Conservation (phyloP, 306 rosid genomes). For the Biancaea sappan region DNA sequence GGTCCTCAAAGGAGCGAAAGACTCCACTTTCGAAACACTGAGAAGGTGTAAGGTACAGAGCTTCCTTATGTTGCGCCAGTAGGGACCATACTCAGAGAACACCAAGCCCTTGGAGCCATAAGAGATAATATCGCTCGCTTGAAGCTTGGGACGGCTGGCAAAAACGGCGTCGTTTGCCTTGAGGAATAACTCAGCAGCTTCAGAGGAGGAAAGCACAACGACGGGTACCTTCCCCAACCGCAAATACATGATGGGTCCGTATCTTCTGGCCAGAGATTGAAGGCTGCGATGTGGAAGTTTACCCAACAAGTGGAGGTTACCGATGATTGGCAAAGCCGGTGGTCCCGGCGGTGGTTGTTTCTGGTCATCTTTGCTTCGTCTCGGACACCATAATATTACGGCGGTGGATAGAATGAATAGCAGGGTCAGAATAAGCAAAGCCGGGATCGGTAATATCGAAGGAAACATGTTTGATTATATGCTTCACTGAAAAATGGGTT, state of each 20-base stretch:
- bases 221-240: conserved; percentile 26
- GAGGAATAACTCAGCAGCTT: conserved; percentile 47
- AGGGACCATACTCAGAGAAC: conserved; percentile 32
- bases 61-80: conserved; percentile 51
- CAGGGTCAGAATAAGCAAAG: not conserved
- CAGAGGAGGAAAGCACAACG: conserved; percentile 36
- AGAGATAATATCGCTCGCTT: not conserved
- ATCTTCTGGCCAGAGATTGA: conserved; percentile 14
- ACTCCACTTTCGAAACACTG: conserved; percentile 26
- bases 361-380: not conserved
- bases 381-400: not conserved
- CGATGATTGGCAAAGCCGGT: conserved; percentile 28
- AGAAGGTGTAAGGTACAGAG: conserved; percentile 33
- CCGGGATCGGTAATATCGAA: not conserved
- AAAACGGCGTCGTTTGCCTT: conserved; percentile 45
- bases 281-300: not conserved
- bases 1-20: conserved; percentile 33
- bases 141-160: conserved; percentile 19
- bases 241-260: conserved; percentile 37
- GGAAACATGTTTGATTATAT: not conserved
- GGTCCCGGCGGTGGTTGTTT: conserved; percentile 43
- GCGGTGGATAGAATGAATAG: not conserved
- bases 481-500: not conserved
- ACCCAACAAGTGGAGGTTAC: conserved; percentile 42
- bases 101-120: conserved; percentile 35